Base-by-base conservation (phyloP, 805 yeast genomes). In the Barnettozyma siamensis region DNA sequence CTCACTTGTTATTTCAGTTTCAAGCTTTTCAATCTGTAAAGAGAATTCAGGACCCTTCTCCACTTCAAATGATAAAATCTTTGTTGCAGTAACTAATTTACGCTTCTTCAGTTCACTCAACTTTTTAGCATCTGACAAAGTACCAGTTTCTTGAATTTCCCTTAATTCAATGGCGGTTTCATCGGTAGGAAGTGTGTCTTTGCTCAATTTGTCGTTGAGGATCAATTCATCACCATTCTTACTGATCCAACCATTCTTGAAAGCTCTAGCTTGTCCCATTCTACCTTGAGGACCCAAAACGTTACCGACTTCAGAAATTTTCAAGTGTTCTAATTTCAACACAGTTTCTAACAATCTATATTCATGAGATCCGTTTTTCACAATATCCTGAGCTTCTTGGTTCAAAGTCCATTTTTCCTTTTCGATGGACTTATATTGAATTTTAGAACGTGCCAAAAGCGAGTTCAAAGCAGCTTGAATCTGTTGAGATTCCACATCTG, bases 201-300 rank as follows among this genome's bases (percentile, higher is more conserved):
- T 68, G 37, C 70, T 65, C 26, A 81, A 70, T 48, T 78, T 65
- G 1, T 61, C 67, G 38, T 59, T 76, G 23, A 85, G 61, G 38
- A 86, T 76, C 53, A 91, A 74, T 56, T 73, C 78, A 53, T 85
- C 95, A 43, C 91, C 94, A 44, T 83, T 85, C 63, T 94, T 93
- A 49, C 76, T 68, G 55, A 93, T 81, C 99, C 99, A 93, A 32
- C 95, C 94, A 63, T 89, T 89, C 66, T 88, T 91, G 76, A 93
- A 94, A 15, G 98, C 99, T 57, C 89, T 81, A 53, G 95, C 95
- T 69, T 93, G 99, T 48, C 99, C 99, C 49, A 91, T 74, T 54
- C 82, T 81, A 48, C 97, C 98, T 45, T 78, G 78, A 39, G 78
- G 69, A 42, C 97, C 97, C 66, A 91, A 70, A 50, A 82, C 75